A percentile compares a stretch with the other conserved stretches of the same genome.
phyloP scores from a whole-genome alignment of 306 rosid species.

The Clitoria ternatea region DNA sequence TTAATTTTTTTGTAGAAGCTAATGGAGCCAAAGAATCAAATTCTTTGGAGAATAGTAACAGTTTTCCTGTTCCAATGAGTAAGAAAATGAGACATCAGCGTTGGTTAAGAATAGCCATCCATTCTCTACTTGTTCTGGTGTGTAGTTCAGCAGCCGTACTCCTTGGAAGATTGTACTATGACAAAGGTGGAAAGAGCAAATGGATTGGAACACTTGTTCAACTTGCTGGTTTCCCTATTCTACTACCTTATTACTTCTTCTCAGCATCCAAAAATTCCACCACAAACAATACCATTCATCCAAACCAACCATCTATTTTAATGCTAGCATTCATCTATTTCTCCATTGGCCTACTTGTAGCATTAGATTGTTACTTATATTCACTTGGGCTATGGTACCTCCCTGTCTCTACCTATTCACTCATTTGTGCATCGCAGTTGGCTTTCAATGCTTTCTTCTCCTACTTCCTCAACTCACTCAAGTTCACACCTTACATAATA shows the following conservation, averaged over 20 bases:
- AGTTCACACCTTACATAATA: conserved; percentile 31
- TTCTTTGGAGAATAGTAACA: neutral
- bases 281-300: neutral
- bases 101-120: conserved; percentile 20
- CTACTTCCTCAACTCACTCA: conserved; percentile 29
- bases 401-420: conserved; percentile 32
- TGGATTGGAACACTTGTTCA: conserved; percentile 32
- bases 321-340: conserved; percentile 25
- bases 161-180: conserved; percentile 29
- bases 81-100: neutral
- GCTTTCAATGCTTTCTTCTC: conserved; percentile 33
- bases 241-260: conserved; percentile 23
- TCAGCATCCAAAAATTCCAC: neutral
- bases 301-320: conserved; percentile 2
- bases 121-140: conserved; percentile 17
- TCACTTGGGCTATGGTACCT: conserved; percentile 23
- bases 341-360: conserved; percentile 22
- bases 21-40: conserved; percentile 18
- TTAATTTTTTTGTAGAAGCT: neutral
- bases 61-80: neutral
- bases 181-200: conserved; percentile 35
- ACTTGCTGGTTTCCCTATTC: conserved; percentile 26
- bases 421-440: conserved; percentile 23
- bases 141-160: conserved; percentile 26
- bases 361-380: conserved; percentile 24